Conservation (phyloP, 1,284 basidiomycete genomes). For the Mycena sp. region DNA sequence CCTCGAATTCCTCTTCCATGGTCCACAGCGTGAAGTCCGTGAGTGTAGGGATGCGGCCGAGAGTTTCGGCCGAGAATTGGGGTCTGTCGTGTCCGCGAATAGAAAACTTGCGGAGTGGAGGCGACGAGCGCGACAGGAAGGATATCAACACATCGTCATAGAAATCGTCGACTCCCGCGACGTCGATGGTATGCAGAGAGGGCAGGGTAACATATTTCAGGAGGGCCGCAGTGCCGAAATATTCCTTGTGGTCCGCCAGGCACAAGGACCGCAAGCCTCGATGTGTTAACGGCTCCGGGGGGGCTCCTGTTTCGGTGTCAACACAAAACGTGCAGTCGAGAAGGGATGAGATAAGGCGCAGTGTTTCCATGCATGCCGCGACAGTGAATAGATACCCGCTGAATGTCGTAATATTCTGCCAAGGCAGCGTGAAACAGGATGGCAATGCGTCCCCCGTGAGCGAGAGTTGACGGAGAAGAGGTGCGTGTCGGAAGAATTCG, state of each 20-base stretch:
- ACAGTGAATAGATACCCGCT: neutral
- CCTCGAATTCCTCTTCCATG: neutral
- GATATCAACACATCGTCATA: neutral
- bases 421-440: neutral
- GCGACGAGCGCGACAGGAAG: neutral
- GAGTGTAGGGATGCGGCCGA: neutral
- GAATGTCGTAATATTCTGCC: neutral
- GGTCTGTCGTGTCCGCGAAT: neutral
- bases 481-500: neutral
- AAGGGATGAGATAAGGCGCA: neutral
- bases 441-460: neutral
- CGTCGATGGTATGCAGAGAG: neutral
- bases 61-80: neutral
- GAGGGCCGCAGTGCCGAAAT: neutral
- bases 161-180: neutral
- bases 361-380: neutral
- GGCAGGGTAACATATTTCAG: neutral
- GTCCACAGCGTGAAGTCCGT: neutral
- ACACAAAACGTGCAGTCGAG: neutral
- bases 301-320: neutral
- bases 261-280: neutral
- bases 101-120: neutral
- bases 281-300: neutral
- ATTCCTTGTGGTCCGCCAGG: neutral
- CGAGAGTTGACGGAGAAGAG: neutral